Evolutionary conservation across 2,329 filamentous ascomycete species (phyloP).

Genomic region (Pseudocercospora ulei): DNA sequence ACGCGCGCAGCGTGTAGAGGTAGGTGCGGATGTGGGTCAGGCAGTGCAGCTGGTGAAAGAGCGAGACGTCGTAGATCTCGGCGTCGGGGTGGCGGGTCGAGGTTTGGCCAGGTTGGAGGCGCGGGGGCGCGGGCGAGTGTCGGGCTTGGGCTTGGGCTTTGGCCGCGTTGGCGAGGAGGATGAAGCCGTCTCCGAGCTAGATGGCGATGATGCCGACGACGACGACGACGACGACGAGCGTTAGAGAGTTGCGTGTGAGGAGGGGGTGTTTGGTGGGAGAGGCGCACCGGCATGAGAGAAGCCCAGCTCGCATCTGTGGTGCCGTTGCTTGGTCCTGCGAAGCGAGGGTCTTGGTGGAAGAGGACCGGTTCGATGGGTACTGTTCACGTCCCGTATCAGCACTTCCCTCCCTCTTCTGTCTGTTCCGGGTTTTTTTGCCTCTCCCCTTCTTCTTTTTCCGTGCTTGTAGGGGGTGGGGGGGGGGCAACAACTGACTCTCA

Average conservation of each 20-base stretch:
- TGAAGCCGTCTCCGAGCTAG: slow-evolving; percentile 31
- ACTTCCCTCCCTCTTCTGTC: too few species aligned
- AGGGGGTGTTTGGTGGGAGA: neutral
- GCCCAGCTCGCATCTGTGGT: slow-evolving; percentile 30
- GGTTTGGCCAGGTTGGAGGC: slow-evolving; percentile 30
- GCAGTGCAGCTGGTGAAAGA: slow-evolving; percentile 35
- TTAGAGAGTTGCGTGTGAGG: neutral
- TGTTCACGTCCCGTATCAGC: neutral
- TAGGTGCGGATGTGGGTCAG: slow-evolving; percentile 40
- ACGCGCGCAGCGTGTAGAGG: slow-evolving; percentile 90
- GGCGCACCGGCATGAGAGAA: slow-evolving; percentile 23
- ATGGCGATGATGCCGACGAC: too few species aligned
- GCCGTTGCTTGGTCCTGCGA: slow-evolving; percentile 22
- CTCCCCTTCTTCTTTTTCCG: too few species aligned
- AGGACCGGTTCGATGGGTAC: slow-evolving; percentile 9
- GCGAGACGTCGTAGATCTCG: slow-evolving; percentile 32
- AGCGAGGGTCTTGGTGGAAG: slow-evolving; percentile 27
- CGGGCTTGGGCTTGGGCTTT: too few species aligned
- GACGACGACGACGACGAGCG: neutral
- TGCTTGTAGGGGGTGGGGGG: too few species aligned
- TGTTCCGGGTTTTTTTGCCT: too few species aligned
- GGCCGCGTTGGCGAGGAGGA: slow-evolving; percentile 30
- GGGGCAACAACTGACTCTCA: neutral
- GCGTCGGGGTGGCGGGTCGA: slow-evolving; percentile 23
- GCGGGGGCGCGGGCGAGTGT: too few species aligned